Evolutionary conservation across 1,284 basidiomycete genomes (phyloP).

Genomic region (Ceratorhiza oryzae-sativae): DNA sequence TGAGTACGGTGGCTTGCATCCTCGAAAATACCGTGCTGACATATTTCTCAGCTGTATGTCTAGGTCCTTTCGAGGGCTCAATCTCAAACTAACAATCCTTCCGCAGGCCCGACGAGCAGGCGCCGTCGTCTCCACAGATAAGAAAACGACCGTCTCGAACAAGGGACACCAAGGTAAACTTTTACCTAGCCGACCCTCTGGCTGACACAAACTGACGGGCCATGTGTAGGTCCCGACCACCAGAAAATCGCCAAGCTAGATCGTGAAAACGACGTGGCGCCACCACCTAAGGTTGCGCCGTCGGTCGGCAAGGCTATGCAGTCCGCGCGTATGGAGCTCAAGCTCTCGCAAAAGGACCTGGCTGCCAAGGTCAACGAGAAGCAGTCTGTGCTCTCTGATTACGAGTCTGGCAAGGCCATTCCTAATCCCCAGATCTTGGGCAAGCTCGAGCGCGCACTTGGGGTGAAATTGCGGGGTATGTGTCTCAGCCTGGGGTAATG

Average conservation of each 20-base stretch:
- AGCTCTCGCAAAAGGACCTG: slow-evolving; percentile 91
- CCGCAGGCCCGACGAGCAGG: slow-evolving; percentile 72
- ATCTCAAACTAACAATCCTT: slow-evolving; percentile 3
- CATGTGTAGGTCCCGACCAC: slow-evolving; percentile 80
- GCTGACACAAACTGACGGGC: neutral
- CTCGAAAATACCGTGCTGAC: slow-evolving; percentile 36
- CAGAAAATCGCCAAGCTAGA: slow-evolving; percentile 93
- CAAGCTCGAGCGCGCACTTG: slow-evolving; percentile 90
- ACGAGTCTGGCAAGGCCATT: slow-evolving; percentile 88
- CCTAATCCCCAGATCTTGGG: slow-evolving; percentile 89
- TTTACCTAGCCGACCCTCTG: slow-evolving; percentile 10
- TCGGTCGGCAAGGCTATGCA: slow-evolving; percentile 90
- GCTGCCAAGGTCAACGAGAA: slow-evolving; percentile 94
- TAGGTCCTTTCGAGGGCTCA: neutral
- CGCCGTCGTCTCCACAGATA: slow-evolving; percentile 77
- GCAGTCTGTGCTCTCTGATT: slow-evolving; percentile 85
- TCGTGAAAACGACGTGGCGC: slow-evolving; percentile 95
- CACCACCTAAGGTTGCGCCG: slow-evolving; percentile 83
- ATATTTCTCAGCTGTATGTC: slow-evolving; percentile 58
- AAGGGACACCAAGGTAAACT: slow-evolving; percentile 73
- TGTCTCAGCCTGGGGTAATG: slow-evolving; percentile 40
- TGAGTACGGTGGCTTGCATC: slow-evolving; percentile 51
- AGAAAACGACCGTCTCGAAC: slow-evolving; percentile 73
- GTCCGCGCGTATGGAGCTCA: slow-evolving; percentile 77
- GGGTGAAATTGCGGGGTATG: slow-evolving; percentile 90